Conservation (phyloP, 1,284 basidiomycete genomes). For the Wolfiporia cocos region DNA sequence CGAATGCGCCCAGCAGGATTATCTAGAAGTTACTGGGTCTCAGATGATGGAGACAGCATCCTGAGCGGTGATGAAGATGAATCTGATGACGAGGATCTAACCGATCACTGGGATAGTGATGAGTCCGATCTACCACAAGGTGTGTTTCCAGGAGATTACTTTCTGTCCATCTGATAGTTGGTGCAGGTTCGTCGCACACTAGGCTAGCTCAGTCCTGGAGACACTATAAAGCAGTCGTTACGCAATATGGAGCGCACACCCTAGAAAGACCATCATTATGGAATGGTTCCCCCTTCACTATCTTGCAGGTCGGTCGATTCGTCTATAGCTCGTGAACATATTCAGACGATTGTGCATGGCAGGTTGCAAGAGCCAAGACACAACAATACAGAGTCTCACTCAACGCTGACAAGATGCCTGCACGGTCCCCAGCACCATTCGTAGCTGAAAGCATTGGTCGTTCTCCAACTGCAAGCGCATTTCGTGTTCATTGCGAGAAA, state of each 20-base stretch:
- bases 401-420: too few relatives aligned
- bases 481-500: constrained; percentile 14
- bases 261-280: constrained; percentile 27
- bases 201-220: constrained; percentile 12
- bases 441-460: too few relatives aligned
- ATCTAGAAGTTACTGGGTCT: constrained; percentile 17
- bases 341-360: background rate
- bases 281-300: constrained; percentile 32
- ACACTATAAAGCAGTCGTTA: constrained; percentile 22
- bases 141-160: background rate
- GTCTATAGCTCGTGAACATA: background rate
- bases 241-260: constrained; percentile 24
- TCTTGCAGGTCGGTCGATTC: constrained; percentile 18
- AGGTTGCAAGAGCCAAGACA: too few relatives aligned
- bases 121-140: constrained; percentile 36
- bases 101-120: constrained; percentile 51
- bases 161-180: background rate
- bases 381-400: too few relatives aligned
- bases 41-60: constrained; percentile 43
- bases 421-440: background rate
- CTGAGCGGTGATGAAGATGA: constrained; percentile 76
- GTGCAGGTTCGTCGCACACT: constrained; percentile 10
- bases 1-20: constrained; percentile 42
- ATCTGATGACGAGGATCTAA: constrained; percentile 67
- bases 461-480: too few relatives aligned